These are phyloP conservation scores for Solanum hybrid DNA, from an alignment of 305 asterid genomes.

Conservation along the genomic window DNA sequence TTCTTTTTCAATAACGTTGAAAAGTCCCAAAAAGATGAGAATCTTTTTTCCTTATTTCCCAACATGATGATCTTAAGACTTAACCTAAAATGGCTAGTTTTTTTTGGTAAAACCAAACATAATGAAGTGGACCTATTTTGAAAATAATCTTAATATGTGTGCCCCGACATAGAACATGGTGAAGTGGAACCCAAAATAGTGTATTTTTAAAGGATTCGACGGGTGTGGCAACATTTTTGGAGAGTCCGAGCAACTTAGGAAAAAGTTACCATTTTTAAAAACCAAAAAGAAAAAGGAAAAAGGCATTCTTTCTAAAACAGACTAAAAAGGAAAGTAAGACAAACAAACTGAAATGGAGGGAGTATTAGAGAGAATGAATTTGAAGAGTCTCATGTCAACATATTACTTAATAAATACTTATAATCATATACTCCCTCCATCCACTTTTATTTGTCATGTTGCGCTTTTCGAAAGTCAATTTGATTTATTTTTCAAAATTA, in stretches of 20 bases:
- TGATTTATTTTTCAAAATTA: not conserved
- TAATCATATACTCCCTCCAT: not conserved
- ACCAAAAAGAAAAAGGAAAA: not conserved
- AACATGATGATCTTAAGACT: not conserved
- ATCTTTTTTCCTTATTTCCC: not conserved
- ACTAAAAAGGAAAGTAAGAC: not conserved
- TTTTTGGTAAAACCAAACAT: not conserved
- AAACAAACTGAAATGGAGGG: not conserved
- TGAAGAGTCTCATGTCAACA: not conserved
- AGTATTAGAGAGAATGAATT: not conserved
- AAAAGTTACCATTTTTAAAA: not conserved
- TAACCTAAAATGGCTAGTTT: not conserved
- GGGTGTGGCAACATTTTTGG: not conserved
- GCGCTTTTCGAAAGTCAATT: not conserved
- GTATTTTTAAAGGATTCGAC: not conserved
- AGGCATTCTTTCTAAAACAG: too few species aligned
- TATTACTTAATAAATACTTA: not conserved
- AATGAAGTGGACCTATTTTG: not conserved
- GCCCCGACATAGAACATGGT: not conserved
- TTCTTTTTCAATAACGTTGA: not conserved
- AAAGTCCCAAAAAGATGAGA: not conserved
- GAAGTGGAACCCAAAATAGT: not conserved
- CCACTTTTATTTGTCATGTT: not conserved
- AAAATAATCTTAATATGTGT: not conserved
- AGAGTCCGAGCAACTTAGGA: not conserved